These are phyloP conservation scores for Silene uniflora DNA, from an alignment of 148 eudicot species.

Conservation along the genomic window DNA sequence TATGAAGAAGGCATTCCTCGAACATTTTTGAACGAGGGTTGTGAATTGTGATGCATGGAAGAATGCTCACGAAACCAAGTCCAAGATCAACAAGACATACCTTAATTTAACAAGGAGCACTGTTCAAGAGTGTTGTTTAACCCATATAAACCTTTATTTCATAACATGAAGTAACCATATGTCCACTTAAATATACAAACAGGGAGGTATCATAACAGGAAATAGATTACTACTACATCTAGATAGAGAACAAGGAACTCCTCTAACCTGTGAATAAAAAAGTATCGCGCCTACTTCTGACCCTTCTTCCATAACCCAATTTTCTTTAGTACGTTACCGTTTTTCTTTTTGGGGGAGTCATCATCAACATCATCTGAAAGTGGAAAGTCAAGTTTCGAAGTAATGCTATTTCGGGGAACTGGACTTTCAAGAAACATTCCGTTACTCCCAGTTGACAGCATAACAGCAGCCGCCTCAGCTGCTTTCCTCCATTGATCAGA, in stretches of 20 bases:
- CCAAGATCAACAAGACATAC: too few species aligned
- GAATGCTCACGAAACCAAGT: too few species aligned
- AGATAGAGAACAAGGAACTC: not conserved
- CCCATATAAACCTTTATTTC: too few species aligned
- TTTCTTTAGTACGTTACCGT: constrained; percentile 75
- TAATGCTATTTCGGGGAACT: constrained; percentile 52
- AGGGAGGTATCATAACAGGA: not conserved
- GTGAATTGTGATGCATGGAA: too few species aligned
- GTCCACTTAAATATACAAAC: not conserved
- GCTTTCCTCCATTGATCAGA: constrained; percentile 92
- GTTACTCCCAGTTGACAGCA: constrained; percentile 57
- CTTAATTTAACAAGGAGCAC: too few species aligned
- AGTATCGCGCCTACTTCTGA: constrained; percentile 36
- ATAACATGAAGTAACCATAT: not conserved
- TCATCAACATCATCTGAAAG: constrained; percentile 65
- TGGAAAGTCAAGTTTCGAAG: constrained; percentile 59
- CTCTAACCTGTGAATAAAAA: not conserved
- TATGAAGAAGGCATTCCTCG: too few species aligned
- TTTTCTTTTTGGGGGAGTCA: constrained; percentile 73
- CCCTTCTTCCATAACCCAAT: constrained; percentile 75
- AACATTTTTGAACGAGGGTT: too few species aligned
- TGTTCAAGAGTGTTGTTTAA: too few species aligned
- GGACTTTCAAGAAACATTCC: constrained; percentile 56
- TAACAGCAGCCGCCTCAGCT: constrained; percentile 93
- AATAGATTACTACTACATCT: not conserved